phyloP scores from a whole-genome alignment of 345 rosid genomes.

The Stellera chamaejasme region DNA sequence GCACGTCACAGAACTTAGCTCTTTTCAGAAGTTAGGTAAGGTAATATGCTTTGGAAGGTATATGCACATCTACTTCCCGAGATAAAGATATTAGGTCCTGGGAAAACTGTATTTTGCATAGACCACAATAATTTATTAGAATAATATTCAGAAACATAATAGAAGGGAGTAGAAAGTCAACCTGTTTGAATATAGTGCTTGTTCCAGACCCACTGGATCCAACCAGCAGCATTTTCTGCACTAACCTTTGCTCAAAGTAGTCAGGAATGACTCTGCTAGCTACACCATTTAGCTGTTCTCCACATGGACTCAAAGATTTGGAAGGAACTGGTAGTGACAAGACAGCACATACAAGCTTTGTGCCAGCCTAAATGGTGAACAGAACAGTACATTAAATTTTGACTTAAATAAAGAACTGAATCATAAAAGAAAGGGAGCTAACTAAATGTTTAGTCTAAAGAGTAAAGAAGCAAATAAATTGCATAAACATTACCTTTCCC shows the following conservation, averaged over 20 bases:
- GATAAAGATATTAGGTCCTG: not conserved
- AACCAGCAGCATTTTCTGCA: slow-evolving; percentile 81
- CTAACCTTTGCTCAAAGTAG: slow-evolving; percentile 60
- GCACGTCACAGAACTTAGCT: not conserved
- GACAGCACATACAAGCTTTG: slow-evolving; percentile 85
- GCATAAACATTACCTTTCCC: slow-evolving; percentile 68
- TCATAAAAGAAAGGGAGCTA: not conserved
- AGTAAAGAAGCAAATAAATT: slow-evolving; percentile 4
- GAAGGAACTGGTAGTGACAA: slow-evolving; percentile 92
- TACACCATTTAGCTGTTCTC: slow-evolving; percentile 46
- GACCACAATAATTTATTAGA: not conserved
- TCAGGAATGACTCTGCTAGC: slow-evolving; percentile 63
- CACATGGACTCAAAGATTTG: slow-evolving; percentile 49
- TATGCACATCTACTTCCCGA: too few species aligned
- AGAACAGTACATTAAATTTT: slow-evolving; percentile 12
- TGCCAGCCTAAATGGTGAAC: slow-evolving; percentile 61
- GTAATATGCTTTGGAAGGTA: not conserved
- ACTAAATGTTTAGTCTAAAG: not conserved
- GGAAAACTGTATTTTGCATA: not conserved
- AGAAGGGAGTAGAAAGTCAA: slow-evolving; percentile 11
- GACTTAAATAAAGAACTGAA: slow-evolving; percentile 5
- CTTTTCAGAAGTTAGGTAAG: not conserved
- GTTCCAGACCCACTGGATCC: slow-evolving; percentile 90
- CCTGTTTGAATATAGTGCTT: slow-evolving; percentile 98
- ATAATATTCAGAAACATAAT: not conserved